These are phyloP conservation scores for Trichoderma sp. DNA, from an alignment of 2,329 filamentous ascomycete genomes.

Conservation along the genomic window DNA sequence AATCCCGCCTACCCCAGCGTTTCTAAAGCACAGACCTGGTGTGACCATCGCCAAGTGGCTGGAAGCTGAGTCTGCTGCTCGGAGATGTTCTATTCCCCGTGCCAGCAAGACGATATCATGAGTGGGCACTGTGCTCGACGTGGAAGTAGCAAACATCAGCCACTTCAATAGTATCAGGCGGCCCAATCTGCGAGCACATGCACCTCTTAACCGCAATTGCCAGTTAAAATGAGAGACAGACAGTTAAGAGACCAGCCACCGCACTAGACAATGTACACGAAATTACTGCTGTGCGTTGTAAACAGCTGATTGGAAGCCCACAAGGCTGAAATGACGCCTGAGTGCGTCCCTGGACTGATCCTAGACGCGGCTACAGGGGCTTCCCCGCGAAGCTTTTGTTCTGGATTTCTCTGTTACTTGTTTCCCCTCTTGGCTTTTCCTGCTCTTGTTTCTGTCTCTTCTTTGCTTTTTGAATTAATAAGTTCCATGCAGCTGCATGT, in stretches of 20 bases:
- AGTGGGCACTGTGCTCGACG: not conserved
- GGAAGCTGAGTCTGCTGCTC: not conserved
- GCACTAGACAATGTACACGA: not conserved
- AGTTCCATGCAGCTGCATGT: not conserved
- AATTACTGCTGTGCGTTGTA: not conserved
- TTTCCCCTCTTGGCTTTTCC: not conserved
- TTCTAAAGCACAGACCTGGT: not conserved
- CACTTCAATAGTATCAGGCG: not conserved
- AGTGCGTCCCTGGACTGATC: conserved; percentile 12
- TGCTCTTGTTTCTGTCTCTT: too few species aligned
- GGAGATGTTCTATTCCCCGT: not conserved
- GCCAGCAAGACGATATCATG: not conserved
- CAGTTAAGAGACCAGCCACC: conserved; percentile 6
- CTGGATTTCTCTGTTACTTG: not conserved
- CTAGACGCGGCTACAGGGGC: not conserved
- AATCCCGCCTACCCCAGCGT: not conserved
- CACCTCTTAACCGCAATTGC: not conserved
- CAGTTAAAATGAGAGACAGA: not conserved
- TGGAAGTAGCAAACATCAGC: conserved; percentile 20
- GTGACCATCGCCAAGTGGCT: not conserved
- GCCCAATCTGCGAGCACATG: not conserved
- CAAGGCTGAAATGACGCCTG: conserved; percentile 1
- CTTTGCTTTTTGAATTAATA: not conserved
- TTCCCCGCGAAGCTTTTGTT: not conserved
- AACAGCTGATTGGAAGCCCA: not conserved